phyloP scores from a whole-genome alignment of 768 basidiomycete species.

The Boletus barrowsii region DNA sequence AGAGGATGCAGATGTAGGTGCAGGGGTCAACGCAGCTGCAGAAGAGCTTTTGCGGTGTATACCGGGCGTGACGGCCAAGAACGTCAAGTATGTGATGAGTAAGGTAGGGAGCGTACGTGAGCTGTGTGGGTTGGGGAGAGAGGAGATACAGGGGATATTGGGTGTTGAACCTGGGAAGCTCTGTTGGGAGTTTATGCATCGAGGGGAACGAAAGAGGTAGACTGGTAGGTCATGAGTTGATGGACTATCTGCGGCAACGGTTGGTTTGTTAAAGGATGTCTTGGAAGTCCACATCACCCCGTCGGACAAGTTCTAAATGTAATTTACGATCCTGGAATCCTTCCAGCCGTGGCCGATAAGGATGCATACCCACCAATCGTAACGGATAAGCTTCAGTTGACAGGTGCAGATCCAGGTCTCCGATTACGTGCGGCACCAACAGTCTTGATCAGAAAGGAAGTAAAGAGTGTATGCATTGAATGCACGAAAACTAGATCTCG shows the following conservation, averaged over 20 bases:
- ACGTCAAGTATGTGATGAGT: constrained; percentile 79
- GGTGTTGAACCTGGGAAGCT: constrained; percentile 79
- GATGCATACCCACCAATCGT: constrained; percentile 86
- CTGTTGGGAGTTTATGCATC: constrained; percentile 81
- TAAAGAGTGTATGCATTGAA: constrained; percentile 63
- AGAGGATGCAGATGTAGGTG: constrained; percentile 63
- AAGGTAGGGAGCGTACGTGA: constrained; percentile 75
- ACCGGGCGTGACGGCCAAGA: constrained; percentile 84
- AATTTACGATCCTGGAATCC: constrained; percentile 98
- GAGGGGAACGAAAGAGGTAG: constrained; percentile 44
- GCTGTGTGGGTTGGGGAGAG: constrained; percentile 61
- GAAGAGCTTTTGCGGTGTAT: constrained; percentile 81
- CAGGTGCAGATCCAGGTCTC: constrained; percentile 82
- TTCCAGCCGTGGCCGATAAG: constrained; percentile 99
- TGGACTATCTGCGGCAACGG: too few species aligned
- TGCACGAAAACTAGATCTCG: constrained; percentile 96
- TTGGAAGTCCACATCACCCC: too few species aligned
- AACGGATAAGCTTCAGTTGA: constrained; percentile 93
- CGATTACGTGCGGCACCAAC: constrained; percentile 48
- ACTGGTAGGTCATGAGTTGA: neutral
- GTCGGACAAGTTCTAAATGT: constrained; percentile 28
- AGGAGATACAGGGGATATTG: constrained; percentile 67
- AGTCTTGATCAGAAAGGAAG: neutral
- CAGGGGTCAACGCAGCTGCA: constrained; percentile 67
- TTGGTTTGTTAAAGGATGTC: too few species aligned